phyloP scores from a whole-genome alignment of 352 stramenopile genomes.

The Peronospora farinosa region DNA sequence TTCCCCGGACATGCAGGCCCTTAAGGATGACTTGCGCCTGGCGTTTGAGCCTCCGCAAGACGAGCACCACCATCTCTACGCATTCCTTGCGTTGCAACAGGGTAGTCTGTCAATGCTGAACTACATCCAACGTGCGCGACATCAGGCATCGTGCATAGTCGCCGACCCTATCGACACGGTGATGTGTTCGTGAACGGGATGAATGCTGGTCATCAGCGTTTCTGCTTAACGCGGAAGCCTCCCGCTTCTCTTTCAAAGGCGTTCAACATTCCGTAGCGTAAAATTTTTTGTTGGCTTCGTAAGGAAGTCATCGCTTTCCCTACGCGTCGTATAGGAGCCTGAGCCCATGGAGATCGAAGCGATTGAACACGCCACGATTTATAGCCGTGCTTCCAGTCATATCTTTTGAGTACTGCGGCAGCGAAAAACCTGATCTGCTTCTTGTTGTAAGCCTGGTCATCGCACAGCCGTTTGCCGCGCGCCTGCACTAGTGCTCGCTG shows the following conservation, averaged over 20 bases:
- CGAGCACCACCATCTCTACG: slow-evolving; percentile 1
- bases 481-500: neutral
- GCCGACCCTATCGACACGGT: slow-evolving; percentile 10
- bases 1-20: slow-evolving; percentile 12
- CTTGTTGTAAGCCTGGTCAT: slow-evolving; percentile 1
- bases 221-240: slow-evolving; percentile 16
- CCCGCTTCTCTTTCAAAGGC: slow-evolving; percentile 8
- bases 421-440: slow-evolving; percentile 3
- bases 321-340: neutral
- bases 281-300: slow-evolving; percentile 14
- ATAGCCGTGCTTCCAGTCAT: neutral
- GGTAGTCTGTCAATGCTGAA: slow-evolving; percentile 12
- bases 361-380: slow-evolving; percentile 1
- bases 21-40: slow-evolving; percentile 6
- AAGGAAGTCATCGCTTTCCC: neutral
- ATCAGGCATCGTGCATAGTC: slow-evolving; percentile 17
- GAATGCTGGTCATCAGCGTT: slow-evolving; percentile 15
- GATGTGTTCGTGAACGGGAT: slow-evolving; percentile 17
- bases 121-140: too few relatives aligned
- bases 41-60: slow-evolving; percentile 21
- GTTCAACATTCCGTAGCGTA: slow-evolving; percentile 8
- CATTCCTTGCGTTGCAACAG: slow-evolving; percentile 16
- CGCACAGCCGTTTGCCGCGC: slow-evolving; percentile 13
- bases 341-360: slow-evolving; percentile 13
- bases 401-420: neutral